A percentile compares a stretch with the other conserved stretches of the same genome.
These are phyloP conservation scores for Erythrophleum fordii DNA, from an alignment of 306 rosid species.

Conservation along the genomic window DNA sequence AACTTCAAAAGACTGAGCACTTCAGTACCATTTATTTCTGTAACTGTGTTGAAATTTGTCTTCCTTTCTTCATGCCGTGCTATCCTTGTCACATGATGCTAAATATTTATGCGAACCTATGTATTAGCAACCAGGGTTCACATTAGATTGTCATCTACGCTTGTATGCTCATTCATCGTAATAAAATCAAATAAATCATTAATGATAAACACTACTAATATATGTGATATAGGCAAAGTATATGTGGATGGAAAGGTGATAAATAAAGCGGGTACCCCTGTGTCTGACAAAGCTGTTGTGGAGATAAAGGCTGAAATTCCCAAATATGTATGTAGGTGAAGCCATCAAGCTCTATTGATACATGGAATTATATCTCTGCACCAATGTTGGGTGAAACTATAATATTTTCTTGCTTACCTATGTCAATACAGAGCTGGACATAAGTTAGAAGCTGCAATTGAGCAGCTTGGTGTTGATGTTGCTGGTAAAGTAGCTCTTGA, in stretches of 20 bases:
- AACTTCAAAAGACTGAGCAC: not conserved
- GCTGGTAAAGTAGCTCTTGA: constrained; percentile 88
- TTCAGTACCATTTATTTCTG: not conserved
- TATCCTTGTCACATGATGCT: not conserved
- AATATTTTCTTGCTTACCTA: constrained; percentile 21
- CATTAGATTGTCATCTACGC: constrained; percentile 6
- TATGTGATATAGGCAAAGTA: constrained; percentile 74
- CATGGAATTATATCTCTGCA: constrained; percentile 1
- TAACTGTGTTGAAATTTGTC: not conserved
- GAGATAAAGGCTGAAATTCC: constrained; percentile 89
- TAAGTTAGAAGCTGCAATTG: constrained; percentile 95
- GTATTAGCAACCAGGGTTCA: not conserved
- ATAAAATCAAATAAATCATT: not conserved
- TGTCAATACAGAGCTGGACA: constrained; percentile 76
- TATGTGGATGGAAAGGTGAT: constrained; percentile 82
- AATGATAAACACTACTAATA: not conserved
- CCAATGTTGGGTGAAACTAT: constrained; percentile 22
- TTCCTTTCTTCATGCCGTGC: not conserved
- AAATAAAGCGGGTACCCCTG: constrained; percentile 83
- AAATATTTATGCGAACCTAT: constrained; percentile 5
- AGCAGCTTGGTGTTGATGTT: constrained; percentile 74
- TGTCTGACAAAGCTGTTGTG: constrained; percentile 76
- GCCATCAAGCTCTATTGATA: constrained; percentile 36
- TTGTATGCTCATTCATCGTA: not conserved
- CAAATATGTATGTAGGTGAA: constrained; percentile 99